Evolutionary conservation across 257 asterid genomes (phyloP).

Genomic region (Ballota nigra): DNA sequence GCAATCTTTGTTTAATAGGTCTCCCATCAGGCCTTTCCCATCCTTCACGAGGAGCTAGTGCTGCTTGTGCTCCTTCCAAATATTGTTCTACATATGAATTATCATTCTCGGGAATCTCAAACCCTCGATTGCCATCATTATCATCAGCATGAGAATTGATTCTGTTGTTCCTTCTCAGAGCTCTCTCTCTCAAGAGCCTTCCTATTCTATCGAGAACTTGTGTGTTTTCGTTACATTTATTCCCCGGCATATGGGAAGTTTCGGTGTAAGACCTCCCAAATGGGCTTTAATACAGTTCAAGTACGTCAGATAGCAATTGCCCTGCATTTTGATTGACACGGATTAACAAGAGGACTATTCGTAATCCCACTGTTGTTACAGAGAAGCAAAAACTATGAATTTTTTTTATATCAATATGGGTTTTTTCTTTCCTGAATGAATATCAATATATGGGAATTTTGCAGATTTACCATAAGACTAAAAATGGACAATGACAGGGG

Average conservation of each 20-base stretch:
- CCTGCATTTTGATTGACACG: constrained; percentile 56
- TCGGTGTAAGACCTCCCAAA: constrained; percentile 36
- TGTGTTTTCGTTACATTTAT: constrained; percentile 59
- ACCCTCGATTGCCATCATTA: constrained; percentile 40
- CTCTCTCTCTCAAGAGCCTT: constrained; percentile 75
- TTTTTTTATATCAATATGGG: constrained; percentile 1
- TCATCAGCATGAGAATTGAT: constrained; percentile 40
- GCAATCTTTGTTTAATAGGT: constrained; percentile 65
- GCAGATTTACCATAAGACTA: constrained; percentile 20
- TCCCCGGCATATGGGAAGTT: constrained; percentile 74
- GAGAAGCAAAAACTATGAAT: constrained; percentile 16
- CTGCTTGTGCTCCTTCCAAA: constrained; percentile 51
- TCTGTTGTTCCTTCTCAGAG: constrained; percentile 53
- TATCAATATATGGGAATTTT: constrained; percentile 9
- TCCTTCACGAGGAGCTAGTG: constrained; percentile 48
- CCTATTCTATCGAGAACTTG: constrained; percentile 40
- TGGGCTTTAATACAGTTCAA: constrained; percentile 40
- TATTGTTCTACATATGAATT: constrained; percentile 49
- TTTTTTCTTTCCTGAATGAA: background rate
- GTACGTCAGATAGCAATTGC: constrained; percentile 44
- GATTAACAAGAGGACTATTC: constrained; percentile 26
- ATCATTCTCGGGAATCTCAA: constrained; percentile 46
- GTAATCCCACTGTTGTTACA: constrained; percentile 16
- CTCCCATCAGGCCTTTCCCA: constrained; percentile 62
- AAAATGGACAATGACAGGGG: constrained; percentile 24